Base-by-base conservation (phyloP, 768 basidiomycete species). In the Termitomyces sp. region DNA sequence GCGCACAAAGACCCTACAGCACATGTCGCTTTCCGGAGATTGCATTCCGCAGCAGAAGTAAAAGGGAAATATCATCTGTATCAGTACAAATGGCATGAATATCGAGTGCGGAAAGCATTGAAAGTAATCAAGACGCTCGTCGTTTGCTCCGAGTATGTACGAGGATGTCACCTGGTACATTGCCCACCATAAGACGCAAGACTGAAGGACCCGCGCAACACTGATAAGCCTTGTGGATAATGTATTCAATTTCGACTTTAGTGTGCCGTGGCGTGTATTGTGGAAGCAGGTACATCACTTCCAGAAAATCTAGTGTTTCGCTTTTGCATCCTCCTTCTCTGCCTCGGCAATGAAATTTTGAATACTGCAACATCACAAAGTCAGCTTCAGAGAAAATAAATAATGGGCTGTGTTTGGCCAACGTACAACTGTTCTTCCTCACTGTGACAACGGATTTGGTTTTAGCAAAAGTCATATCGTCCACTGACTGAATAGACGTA, bases 391-490 rank as follows among this genome's bases (percentile, higher is more conserved):
- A 15, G 30, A 18, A 16, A 11, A 27, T 31, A 3, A 6, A 20
- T 12, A 7, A 44, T 34, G 15, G n/a, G 34, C 7, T 11, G 39
- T n/a, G 53, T 12, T 52, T 8, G 27, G 50, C 34, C 13, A 15
- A 84, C 83, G 72, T 76, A 93, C 91, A 93, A 93, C 63, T 86
- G 78, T 69, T 91, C 91, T 70, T 94, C 92, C 72, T 93, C 90
- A 61, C 90, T 93, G 66, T 20, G 69, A 59, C 54, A 51, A 33
- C 51, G 54, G 50, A 20, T 41, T 61, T 49, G 64, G 44, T 68
- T 59, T 48, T 54, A 58, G 51, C 50, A 59, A 30, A 47, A 54
- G 31, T 37, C 30, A 37, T 33, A 39, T 46, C 34, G 46, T 24
- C 36, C 36, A 59, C 22, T 12, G 27, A 49, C 42, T 30, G 18